Base-by-base conservation (phyloP, 2,329 filamentous ascomycete genomes). In the Amphichorda felina region DNA sequence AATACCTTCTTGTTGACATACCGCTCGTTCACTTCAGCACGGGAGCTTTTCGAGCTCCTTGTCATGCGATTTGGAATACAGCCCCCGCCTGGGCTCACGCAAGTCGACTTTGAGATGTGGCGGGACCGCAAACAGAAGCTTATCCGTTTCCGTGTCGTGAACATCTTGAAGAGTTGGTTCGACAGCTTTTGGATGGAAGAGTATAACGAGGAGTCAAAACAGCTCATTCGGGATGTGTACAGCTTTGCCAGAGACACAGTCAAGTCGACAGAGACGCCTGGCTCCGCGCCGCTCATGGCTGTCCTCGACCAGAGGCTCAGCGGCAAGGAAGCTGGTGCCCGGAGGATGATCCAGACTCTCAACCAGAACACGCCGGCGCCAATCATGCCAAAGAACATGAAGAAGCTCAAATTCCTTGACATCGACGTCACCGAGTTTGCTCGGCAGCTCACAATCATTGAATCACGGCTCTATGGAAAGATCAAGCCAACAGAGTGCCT, bases 101-200 rank as follows among this genome's bases (percentile, higher is more conserved):
- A 75, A 36, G 61, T 72, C 27, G 87, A 96, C 44, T 86, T 83
- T 48, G 84, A 94, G 37, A 68, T 74, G 21, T 98, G 91, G 91
- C 76, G 83, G 25, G 86, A 94, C 53, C 79, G 80, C 53, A 98
- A 98, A 62, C 91, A 96, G 56, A 95, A 93, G 53, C 82, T 86
- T 5, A 95, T 96, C 41, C 76, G 91, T 25, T 94, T 98, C 63
- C 79, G 91, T 29, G 88, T 98, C 2, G 87, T 98, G 44, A 98
- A 96, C 51, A 96, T 95, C 43, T 64, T 98, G 33, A 96, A 96
- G 69, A 93, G 78, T 59, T 98, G 91, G 91, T 91, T 98, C 46
- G 91, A 96, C 53, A 88, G 82, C 48, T 96, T 91, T 57, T 98
- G 91, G 91, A 95, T 96, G 87, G 91, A 98, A 54, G 83, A 87